phyloP scores from a whole-genome alignment of 2,329 filamentous ascomycete genomes.

The Beauveria caledonica region DNA sequence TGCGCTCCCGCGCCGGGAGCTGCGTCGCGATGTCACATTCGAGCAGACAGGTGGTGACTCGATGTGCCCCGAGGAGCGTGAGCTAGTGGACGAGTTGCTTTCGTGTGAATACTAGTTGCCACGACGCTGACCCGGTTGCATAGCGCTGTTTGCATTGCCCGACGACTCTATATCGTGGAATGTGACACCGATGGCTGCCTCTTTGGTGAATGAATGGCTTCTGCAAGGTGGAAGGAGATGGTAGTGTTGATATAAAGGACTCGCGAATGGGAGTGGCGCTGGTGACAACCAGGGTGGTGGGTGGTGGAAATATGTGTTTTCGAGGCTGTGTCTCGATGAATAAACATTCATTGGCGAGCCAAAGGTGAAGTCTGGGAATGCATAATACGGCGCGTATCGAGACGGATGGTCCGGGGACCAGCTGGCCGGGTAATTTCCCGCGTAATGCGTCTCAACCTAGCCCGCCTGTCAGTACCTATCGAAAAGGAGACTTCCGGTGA shows the following conservation, averaged over 20 bases:
- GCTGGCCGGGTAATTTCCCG: not conserved
- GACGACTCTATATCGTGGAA: not conserved
- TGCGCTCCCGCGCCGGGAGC: not conserved
- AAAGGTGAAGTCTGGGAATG: not conserved
- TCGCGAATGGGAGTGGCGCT: not conserved
- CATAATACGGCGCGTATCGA: not conserved
- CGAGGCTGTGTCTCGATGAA: not conserved
- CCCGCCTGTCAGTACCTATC: not conserved
- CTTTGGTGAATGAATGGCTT: not conserved
- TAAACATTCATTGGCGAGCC: not conserved
- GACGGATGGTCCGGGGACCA: not conserved
- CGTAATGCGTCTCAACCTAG: not conserved
- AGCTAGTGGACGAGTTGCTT: constrained; percentile 8
- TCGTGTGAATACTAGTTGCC: constrained; percentile 12
- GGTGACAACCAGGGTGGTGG: not conserved
- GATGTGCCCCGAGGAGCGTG: not conserved
- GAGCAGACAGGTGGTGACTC: not conserved
- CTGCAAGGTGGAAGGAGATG: not conserved
- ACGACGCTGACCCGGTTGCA: constrained; percentile 1
- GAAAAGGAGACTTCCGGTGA: not conserved
- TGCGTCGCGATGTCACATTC: not conserved
- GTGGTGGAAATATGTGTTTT: not conserved
- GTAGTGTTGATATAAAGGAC: not conserved
- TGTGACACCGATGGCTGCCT: not conserved
- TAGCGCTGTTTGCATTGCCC: not conserved